Evolutionary conservation across 257 asterid genomes (phyloP), one percentile per base, ranked within the genome.

Genomic region (Nicotiana benthamiana): DNA sequence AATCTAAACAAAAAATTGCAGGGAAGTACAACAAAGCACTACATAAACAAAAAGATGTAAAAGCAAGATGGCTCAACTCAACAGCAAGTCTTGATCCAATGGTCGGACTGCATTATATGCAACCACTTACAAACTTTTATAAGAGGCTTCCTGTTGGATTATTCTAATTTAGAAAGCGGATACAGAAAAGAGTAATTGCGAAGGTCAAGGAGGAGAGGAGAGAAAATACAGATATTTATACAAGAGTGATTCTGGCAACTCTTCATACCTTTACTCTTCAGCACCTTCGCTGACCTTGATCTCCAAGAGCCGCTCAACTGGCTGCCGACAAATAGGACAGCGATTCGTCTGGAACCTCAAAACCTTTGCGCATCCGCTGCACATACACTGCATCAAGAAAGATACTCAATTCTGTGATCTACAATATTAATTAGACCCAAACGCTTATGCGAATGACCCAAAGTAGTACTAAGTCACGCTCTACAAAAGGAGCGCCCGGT

Each of bases 271-370:
- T 89, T 90, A 88, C 83, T 95, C 92, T 11, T 92, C 97, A 24
- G 85, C 75, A 54, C 88, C 91, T 76, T 86, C 89, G 88, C 80
- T 91, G 81, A 93, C 95, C 85, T 93, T 91, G 87, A 96, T 96
- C 97, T 93, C 98, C 86, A 96, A 85, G 79, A 94, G 97, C 59
- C 97, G 93, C 91, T 94, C 99, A 4, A 93, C 96, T n/a, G 97
- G 98, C 80, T 96, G 99, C 68, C 99, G 91, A 89, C 99, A 96
- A 63, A 94, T 96, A 12, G 99, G 99, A 76, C 99, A 96, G 85
- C 99, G 82, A 83, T 96, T 89, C 11, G 99, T 93, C 84, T 94
- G 99, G 84, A 92, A 90, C 92, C 98, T 91, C 88, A 96, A 89
- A 26, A 94, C 97, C 82, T 92, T 90, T 17, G 99, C 99, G 65